Base-by-base conservation (phyloP, 495 filamentous ascomycete genomes). In the Daldinia concentrica region DNA sequence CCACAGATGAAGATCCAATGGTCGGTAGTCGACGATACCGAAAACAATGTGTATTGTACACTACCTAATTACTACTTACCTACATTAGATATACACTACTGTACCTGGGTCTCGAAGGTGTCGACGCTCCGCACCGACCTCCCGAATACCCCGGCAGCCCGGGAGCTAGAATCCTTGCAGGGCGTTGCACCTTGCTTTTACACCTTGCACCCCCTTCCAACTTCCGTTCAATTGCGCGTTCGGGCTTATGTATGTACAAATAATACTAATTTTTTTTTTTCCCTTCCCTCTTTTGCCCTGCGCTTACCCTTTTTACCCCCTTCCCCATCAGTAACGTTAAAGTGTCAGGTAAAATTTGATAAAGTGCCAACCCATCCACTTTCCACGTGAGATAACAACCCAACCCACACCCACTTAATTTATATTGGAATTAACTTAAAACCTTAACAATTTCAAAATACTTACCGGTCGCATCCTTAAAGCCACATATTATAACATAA, bases 141-240 rank as follows among this genome's bases (percentile, higher is more conserved):
- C 70, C 70, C 70, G 70, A 73, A 66, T 69, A 73, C 70, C 70
- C 70, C 70, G 69, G 69, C 64, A 61, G 56, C 59, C 64, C 64
- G 70, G 70, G 65, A 73, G 70, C 70, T 73, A 73, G 56, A 73
- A 73, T 73, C 70, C 70, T 59, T 68, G 70, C 39, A 65, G 60
- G 69, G 70, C 65, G 57, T 73, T 73, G 65, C 69, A 72, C 60
- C 69, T 72, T 72, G 69, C 69, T 72, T 72, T 72, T 72, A 57
- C 69, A 68, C 60, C 60, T 73, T 62, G 65, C 61, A 62, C 63
- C 69, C 52, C 59, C 59, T 67, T 66, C 68, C 57, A 65, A 69
- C 60, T 67, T 65, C 62, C 57, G 50, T 58, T 62, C 48, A 68
- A 56, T 69, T 57, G 51, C 36, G 50, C 24, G 24, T 37, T 65